These are phyloP conservation scores for Xylariaceae sp. DNA, from an alignment of 2,329 filamentous ascomycete species.

Conservation along the genomic window DNA sequence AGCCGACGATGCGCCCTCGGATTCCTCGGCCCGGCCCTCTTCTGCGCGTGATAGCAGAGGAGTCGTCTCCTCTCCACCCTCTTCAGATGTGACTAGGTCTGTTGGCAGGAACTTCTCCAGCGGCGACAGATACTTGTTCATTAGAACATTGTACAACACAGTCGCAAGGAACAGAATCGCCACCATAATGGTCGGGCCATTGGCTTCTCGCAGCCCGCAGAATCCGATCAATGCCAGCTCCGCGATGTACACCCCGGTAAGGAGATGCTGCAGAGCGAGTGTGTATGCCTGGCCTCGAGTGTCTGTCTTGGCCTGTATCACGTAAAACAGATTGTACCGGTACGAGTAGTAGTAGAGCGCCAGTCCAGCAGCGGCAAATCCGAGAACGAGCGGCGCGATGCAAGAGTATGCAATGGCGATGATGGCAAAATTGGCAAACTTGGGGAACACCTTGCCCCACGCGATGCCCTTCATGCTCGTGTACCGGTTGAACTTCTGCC, in stretches of 20 bases:
- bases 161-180: slow-evolving; percentile 60
- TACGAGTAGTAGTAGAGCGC: slow-evolving; percentile 72
- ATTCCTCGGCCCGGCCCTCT: slow-evolving; percentile 24
- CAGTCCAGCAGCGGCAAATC: slow-evolving; percentile 67
- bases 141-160: slow-evolving; percentile 56
- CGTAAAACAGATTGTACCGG: slow-evolving; percentile 73
- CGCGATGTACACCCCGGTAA: slow-evolving; percentile 68
- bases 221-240: slow-evolving; percentile 69
- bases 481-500: slow-evolving; percentile 68
- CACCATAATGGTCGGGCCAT: slow-evolving; percentile 62
- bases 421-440: slow-evolving; percentile 35
- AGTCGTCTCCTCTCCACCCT: slow-evolving; percentile 21
- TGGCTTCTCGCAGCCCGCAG: slow-evolving; percentile 57
- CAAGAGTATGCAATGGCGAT: slow-evolving; percentile 66
- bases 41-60: slow-evolving; percentile 28
- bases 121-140: slow-evolving; percentile 29
- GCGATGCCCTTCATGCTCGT: slow-evolving; percentile 58
- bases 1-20: slow-evolving; percentile 23
- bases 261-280: slow-evolving; percentile 68
- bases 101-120: slow-evolving; percentile 30
- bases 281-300: slow-evolving; percentile 72
- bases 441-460: slow-evolving; percentile 68
- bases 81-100: slow-evolving; percentile 19
- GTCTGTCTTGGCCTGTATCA: slow-evolving; percentile 66
- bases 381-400: slow-evolving; percentile 70